Evolutionary conservation across 1,139 yeast species (phyloP), one percentile per base, ranked within the genome.

Genomic region (Blastobotrys serpentis): DNA sequence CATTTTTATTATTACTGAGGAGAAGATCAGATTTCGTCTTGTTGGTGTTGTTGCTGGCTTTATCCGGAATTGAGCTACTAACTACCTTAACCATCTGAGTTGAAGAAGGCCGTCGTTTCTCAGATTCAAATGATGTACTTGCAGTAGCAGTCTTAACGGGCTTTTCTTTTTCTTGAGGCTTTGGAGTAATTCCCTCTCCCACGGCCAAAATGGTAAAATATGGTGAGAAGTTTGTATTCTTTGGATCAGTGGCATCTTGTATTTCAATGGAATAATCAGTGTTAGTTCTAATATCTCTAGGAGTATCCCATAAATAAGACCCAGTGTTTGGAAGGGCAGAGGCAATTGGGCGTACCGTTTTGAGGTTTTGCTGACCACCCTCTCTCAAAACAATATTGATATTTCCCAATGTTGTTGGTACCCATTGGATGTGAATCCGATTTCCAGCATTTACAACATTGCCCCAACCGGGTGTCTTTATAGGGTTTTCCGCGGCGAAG

Each of bases 231-330:
- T 65, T 66, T 43, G 57, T 32, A 23, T 51, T 49, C 23, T 40
- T 18, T 7, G 52, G 47, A 44, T 62, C 50, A 19, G 46, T 46
- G n/a, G 61, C 52, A 41, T 60, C 60, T 44, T 51, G 58, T 44
- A 66, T 48, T 66, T 64, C 47, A 69, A 74, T 30, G 61, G 70
- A 30, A 69, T 70, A 60, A 34, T 56, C 64, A 21, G 65, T 55
- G 45, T 56, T 50, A 8, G 66, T 52, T 21, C 47, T 42, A 13
- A 52, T 43, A 13, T 52, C 44, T 26, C 48, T 48, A 19, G 67
- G 64, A 21, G 64, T 57, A 13, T 52, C 46, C 70, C 70, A 66
- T 16, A 48, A 34, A 54, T 55, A 65, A 11, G 50, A 21, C 32
- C 70, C 70, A 39, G 60, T 48, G 60, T 66, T 66, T 34, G 55